A percentile compares a stretch with the other conserved stretches of the same genome.
Evolutionary conservation across 2,329 filamentous ascomycete genomes (phyloP).

Genomic region (Chaetothyriales sp.): DNA sequence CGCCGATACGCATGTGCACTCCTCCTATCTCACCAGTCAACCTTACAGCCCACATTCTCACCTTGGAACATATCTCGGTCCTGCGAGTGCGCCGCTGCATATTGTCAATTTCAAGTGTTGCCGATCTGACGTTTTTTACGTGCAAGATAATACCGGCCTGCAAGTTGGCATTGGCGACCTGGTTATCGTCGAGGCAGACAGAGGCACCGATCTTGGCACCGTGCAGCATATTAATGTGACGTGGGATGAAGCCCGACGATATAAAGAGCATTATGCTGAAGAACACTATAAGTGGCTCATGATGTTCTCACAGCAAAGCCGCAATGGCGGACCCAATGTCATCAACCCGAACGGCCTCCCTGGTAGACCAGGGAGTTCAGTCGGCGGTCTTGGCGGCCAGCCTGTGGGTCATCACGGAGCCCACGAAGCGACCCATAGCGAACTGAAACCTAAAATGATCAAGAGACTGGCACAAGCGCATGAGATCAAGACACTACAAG

Average conservation of each 20-base stretch:
- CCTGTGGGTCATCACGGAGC: slow-evolving; percentile 59
- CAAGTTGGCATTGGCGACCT: slow-evolving; percentile 82
- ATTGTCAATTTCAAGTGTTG: slow-evolving; percentile 96
- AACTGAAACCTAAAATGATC: slow-evolving; percentile 91
- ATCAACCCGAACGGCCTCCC: slow-evolving; percentile 41
- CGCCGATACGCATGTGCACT: slow-evolving; percentile 28
- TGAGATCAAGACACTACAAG: slow-evolving; percentile 74
- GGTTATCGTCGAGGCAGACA: slow-evolving; percentile 94
- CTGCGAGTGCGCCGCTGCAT: slow-evolving; percentile 58
- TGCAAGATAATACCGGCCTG: slow-evolving; percentile 86
- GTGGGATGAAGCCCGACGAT: slow-evolving; percentile 72
- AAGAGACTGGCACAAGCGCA: slow-evolving; percentile 86
- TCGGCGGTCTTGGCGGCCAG: slow-evolving; percentile 61
- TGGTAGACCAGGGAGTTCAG: slow-evolving; percentile 53
- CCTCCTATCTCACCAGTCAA: slow-evolving; percentile 10
- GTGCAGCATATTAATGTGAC: slow-evolving; percentile 80
- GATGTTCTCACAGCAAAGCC: slow-evolving; percentile 82
- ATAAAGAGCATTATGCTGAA: slow-evolving; percentile 83
- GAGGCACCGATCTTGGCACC: slow-evolving; percentile 87
- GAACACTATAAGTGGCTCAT: slow-evolving; percentile 98
- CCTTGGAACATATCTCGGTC: slow-evolving; percentile 15
- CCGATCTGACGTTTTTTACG: slow-evolving; percentile 89
- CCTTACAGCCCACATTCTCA: slow-evolving; percentile 15
- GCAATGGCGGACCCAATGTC: slow-evolving; percentile 28
- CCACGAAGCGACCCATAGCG: slow-evolving; percentile 56